Evolutionary conservation across 139 green algal species (phyloP).

Genomic region (Trebouxia sp.): DNA sequence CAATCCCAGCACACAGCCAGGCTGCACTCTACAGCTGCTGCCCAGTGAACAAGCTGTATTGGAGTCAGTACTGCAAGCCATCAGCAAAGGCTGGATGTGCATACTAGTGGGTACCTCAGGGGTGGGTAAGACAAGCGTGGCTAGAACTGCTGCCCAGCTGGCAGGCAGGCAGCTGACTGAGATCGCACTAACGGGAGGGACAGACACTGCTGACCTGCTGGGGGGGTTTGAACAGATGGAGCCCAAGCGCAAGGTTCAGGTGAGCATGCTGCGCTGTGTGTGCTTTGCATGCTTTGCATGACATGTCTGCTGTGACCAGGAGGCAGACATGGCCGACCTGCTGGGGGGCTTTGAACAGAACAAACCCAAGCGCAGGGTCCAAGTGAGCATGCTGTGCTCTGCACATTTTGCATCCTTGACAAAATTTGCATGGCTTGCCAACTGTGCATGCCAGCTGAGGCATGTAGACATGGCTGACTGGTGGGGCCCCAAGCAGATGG

Average conservation of each 20-base stretch:
- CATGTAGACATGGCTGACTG: no score
- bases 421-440: no score
- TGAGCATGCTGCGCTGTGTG: background rate
- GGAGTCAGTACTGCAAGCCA: slow-evolving; percentile 57
- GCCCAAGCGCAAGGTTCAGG: slow-evolving; percentile 49
- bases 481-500: no score
- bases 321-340: slow-evolving; percentile 95
- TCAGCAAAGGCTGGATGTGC: slow-evolving; percentile 73
- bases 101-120: slow-evolving; percentile 66
- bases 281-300: no score
- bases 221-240: slow-evolving; percentile 97
- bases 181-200: slow-evolving; percentile 81
- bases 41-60: slow-evolving; percentile 63
- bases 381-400: no score
- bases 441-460: no score
- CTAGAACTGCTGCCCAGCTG: slow-evolving; percentile 34
- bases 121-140: slow-evolving; percentile 52
- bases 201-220: slow-evolving; percentile 95
- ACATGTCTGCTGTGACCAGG: no score
- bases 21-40: slow-evolving; percentile 59
- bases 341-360: slow-evolving; percentile 97
- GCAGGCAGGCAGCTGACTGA: slow-evolving; percentile 71
- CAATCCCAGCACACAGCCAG: background rate
- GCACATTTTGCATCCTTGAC: no score
- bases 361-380: slow-evolving; percentile 49